These are phyloP conservation scores for Naegleria lovaniensis DNA, from an alignment of 208 protist species.

Conservation along the genomic window DNA sequence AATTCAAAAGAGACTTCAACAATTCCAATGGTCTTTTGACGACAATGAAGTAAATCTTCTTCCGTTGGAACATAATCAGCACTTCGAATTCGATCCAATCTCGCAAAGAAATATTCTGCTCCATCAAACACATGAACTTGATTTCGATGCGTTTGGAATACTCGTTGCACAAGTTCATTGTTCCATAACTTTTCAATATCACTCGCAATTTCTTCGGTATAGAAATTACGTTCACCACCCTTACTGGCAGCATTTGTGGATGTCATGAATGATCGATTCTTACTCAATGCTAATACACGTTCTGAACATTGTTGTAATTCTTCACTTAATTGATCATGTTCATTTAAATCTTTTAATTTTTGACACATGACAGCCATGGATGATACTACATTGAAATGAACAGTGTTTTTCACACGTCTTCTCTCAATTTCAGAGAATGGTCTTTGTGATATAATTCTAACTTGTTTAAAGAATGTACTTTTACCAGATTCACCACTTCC, in stretches of 20 bases:
- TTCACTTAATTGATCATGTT: too few relatives aligned
- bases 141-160: slow-evolving; percentile 36
- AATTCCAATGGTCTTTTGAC: slow-evolving; percentile 13
- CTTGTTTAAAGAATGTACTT: slow-evolving; percentile 56
- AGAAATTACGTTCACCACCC: neutral
- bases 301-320: too few relatives aligned
- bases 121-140: slow-evolving; percentile 34
- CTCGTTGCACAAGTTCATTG: slow-evolving; percentile 11
- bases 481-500: slow-evolving; percentile 42
- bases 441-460: slow-evolving; percentile 52
- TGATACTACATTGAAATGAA: too few relatives aligned
- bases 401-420: slow-evolving; percentile 25
- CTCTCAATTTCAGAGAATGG: slow-evolving; percentile 22
- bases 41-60: slow-evolving; percentile 14
- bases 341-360: too few relatives aligned
- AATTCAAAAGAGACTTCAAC: neutral
- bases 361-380: too few relatives aligned
- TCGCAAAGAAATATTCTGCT: slow-evolving; percentile 32
- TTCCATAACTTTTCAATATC: neutral
- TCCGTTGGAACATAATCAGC: slow-evolving; percentile 1
- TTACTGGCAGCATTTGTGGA: too few relatives aligned
- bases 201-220: neutral
- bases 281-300: too few relatives aligned
- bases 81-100: slow-evolving; percentile 21
- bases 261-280: too few relatives aligned